phyloP scores from a whole-genome alignment of 164 flowering plant species.

The Houttuynia cordata region DNA sequence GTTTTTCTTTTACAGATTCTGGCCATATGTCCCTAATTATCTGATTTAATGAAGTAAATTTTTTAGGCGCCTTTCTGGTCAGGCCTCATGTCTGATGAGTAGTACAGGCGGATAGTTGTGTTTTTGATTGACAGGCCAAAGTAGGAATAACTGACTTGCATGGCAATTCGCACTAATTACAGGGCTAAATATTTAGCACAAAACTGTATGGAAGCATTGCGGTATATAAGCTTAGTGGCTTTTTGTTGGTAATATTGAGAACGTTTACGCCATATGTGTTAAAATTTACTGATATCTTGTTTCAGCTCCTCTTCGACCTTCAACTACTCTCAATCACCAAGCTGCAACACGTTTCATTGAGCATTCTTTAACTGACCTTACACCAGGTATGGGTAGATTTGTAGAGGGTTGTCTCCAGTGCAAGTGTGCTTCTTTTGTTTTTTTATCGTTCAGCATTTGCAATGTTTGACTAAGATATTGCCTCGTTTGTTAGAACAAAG shows the following conservation, averaged over 20 bases:
- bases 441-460: not conserved
- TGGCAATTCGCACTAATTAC: not conserved
- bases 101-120: not conserved
- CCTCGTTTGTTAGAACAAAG: constrained; percentile 47
- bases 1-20: no score
- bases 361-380: constrained; percentile 88
- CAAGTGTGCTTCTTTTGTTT: not conserved
- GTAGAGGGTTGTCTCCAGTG: not conserved
- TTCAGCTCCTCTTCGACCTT: constrained; percentile 75
- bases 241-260: not conserved
- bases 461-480: constrained; percentile 3
- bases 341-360: constrained; percentile 94
- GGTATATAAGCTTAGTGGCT: no score
- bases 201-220: not conserved
- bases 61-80: not conserved
- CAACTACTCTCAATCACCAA: constrained; percentile 53
- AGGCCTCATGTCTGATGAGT: not conserved
- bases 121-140: not conserved
- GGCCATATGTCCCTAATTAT: no score
- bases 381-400: constrained; percentile 52
- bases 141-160: not conserved
- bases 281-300: constrained; percentile 4
- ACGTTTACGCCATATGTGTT: not conserved
- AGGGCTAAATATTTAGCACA: no score
- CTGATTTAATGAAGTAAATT: no score